These are phyloP conservation scores for Plectosphaerella plurivora DNA, from an alignment of 2,329 filamentous ascomycete species.

Conservation along the genomic window DNA sequence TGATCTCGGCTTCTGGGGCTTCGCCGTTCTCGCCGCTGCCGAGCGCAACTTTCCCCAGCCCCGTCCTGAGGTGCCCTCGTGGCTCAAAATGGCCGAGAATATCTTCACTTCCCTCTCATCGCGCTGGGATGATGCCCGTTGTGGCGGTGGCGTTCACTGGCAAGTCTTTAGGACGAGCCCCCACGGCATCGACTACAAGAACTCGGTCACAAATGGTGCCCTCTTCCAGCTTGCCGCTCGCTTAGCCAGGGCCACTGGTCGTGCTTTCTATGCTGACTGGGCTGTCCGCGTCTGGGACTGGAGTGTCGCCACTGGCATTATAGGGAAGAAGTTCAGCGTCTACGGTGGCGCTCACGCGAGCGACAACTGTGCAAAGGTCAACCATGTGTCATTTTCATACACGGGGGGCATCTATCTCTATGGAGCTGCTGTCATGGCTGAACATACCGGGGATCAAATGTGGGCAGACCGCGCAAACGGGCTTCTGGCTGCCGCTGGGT, in stretches of 20 bases:
- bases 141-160: conserved; percentile 72
- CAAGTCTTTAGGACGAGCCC: conserved; percentile 74
- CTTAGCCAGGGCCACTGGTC: conserved; percentile 64
- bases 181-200: conserved; percentile 78
- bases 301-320: conserved; percentile 51
- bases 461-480: conserved; percentile 51
- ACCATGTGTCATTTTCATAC: conserved; percentile 59
- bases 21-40: conserved; percentile 62
- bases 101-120: conserved; percentile 66
- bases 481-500: conserved; percentile 44
- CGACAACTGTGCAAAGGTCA: conserved; percentile 49
- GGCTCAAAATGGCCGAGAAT: conserved; percentile 63
- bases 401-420: conserved; percentile 62
- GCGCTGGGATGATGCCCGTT: conserved; percentile 66
- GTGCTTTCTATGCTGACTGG: conserved; percentile 63
- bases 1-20: conserved; percentile 71
- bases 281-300: conserved; percentile 64
- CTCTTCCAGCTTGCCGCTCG: conserved; percentile 79
- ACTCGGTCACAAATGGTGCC: conserved; percentile 75
- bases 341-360: conserved; percentile 56
- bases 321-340: conserved; percentile 51
- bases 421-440: conserved; percentile 60
- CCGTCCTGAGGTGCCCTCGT: conserved; percentile 50
- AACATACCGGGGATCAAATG: conserved; percentile 46
- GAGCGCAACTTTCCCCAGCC: conserved; percentile 65